Conservation (phyloP, 75 land plant genomes). For the Isoetes taiwanensis region DNA sequence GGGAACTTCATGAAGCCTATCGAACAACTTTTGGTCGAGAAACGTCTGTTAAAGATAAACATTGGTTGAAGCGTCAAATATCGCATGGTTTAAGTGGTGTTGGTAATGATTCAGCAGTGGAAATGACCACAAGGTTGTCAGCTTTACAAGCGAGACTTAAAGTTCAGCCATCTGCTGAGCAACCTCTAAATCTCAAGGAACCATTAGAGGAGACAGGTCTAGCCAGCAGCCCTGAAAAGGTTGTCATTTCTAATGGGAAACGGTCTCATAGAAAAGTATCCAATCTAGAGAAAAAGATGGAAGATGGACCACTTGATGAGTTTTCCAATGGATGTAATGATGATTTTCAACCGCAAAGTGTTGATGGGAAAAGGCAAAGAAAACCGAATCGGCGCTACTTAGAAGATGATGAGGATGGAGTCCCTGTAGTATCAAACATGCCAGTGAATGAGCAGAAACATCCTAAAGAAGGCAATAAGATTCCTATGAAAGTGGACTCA, state of each 20-base stretch:
- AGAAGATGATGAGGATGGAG: conserved; percentile 43
- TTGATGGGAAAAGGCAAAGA: conserved; percentile 52
- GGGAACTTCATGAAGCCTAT: conserved; percentile 77
- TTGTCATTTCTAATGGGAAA: not conserved
- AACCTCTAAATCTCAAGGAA: too few species aligned
- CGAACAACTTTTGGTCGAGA: conserved; percentile 75
- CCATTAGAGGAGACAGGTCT: too few species aligned
- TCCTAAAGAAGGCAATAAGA: not conserved
- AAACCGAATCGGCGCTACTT: conserved; percentile 88
- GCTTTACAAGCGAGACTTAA: conserved; percentile 10
- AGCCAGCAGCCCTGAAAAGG: not conserved
- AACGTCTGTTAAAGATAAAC: conserved; percentile 88
- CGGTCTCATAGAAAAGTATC: not conserved
- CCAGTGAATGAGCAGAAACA: not conserved
- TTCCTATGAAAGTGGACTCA: conserved; percentile 12
- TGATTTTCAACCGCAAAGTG: too few species aligned
- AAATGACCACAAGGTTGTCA: not conserved
- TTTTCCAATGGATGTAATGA: too few species aligned
- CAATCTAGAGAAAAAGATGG: too few species aligned
- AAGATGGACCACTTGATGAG: too few species aligned
- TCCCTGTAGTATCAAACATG: not conserved
- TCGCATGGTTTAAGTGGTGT: conserved; percentile 42
- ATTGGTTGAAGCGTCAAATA: conserved; percentile 88
- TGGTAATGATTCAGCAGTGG: not conserved
- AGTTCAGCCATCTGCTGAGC: conserved; percentile 3